Evolutionary conservation across 306 rosid species (phyloP).

Genomic region (Corylus americana): DNA sequence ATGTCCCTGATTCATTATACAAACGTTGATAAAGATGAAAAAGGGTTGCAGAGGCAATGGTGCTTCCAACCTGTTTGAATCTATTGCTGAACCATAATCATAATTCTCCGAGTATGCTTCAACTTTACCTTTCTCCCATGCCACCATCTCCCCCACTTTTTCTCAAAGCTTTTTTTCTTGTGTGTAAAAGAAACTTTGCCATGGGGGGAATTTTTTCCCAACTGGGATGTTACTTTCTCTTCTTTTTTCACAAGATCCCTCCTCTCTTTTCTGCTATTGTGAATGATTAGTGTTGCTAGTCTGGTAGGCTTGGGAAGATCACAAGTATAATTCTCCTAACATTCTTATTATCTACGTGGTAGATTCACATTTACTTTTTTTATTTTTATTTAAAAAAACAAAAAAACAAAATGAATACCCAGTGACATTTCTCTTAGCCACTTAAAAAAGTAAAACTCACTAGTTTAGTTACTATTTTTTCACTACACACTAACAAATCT

Average conservation of each 20-base stretch:
- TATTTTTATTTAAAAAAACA: no score
- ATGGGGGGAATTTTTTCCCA: slow-evolving; percentile 23
- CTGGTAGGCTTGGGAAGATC: slow-evolving; percentile 39
- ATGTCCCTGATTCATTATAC: slow-evolving; percentile 24
- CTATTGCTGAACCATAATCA: slow-evolving; percentile 45
- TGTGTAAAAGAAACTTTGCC: slow-evolving; percentile 33
- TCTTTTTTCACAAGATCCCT: slow-evolving; percentile 48
- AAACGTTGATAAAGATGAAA: slow-evolving; percentile 36
- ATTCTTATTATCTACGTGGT: no score
- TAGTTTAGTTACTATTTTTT: no score
- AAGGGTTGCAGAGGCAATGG: slow-evolving; percentile 36
- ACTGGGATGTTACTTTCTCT: slow-evolving; percentile 46
- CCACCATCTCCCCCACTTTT: slow-evolving; percentile 45
- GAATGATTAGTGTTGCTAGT: slow-evolving; percentile 49
- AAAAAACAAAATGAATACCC: no score
- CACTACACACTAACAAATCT: no score
- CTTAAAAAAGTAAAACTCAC: no score
- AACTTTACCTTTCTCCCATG: slow-evolving; percentile 35
- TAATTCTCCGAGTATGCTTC: slow-evolving; percentile 51
- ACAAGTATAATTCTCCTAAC: not conserved
- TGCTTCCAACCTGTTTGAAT: slow-evolving; percentile 67
- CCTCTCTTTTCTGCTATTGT: slow-evolving; percentile 27
- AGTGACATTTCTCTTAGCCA: no score
- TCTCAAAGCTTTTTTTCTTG: slow-evolving; percentile 14
- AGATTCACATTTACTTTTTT: no score